phyloP scores from a whole-genome alignment of 2,329 filamentous ascomycete genomes.

The Diatrype stigma region DNA sequence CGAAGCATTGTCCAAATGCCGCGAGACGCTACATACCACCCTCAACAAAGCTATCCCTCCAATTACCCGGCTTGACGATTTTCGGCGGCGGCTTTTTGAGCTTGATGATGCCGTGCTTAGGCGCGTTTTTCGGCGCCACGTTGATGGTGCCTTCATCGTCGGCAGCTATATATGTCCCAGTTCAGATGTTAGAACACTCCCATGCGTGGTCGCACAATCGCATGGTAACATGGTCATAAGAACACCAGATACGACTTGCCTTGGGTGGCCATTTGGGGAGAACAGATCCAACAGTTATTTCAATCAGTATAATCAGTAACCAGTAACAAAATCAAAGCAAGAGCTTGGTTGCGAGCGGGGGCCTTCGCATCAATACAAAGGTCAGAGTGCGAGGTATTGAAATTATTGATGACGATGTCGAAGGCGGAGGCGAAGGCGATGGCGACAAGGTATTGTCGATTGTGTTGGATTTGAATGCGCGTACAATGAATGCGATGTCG shows the following conservation, averaged over 20 bases:
- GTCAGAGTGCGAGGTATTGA: too few relatives aligned
- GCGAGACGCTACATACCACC: conserved; percentile 45
- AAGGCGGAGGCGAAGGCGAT: not conserved
- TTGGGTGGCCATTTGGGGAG: not conserved
- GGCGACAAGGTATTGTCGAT: not conserved
- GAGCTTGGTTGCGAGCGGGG: too few relatives aligned
- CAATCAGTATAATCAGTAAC: too few relatives aligned
- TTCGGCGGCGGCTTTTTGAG: conserved; percentile 61
- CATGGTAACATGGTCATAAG: too few relatives aligned
- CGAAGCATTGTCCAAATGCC: not conserved
- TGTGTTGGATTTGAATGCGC: not conserved
- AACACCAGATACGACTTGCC: not conserved
- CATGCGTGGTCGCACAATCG: conserved; percentile 2
- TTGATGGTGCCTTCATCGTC: conserved; percentile 60
- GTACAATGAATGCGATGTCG: not conserved
- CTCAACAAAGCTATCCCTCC: conserved; percentile 62
- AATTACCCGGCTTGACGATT: conserved; percentile 64
- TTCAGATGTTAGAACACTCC: conserved; percentile 7
- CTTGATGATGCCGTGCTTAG: conserved; percentile 50
- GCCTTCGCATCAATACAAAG: too few relatives aligned
- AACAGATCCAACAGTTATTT: not conserved
- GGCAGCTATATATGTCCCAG: conserved; percentile 23
- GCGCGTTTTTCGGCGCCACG: conserved; percentile 54
- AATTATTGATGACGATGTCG: not conserved
- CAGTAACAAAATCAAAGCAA: not conserved